phyloP scores from a whole-genome alignment of 2,329 filamentous ascomycete genomes.

The Epichloe bromicola region DNA sequence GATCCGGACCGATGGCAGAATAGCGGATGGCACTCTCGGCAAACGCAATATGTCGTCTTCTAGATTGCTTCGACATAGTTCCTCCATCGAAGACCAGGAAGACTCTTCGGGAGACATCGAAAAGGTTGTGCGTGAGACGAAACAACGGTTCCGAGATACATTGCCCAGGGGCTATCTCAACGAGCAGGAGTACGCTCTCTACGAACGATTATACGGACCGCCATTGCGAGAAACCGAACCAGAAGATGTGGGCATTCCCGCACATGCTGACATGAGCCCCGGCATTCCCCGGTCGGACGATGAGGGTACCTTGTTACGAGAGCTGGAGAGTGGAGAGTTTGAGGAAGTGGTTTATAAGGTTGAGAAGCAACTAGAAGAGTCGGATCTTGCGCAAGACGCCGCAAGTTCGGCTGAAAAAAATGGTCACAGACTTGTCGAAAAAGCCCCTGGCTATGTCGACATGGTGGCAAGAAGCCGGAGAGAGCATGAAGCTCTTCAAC shows the following conservation, averaged over 20 bases:
- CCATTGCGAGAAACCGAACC: slow-evolving; percentile 50
- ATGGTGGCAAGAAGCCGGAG: slow-evolving; percentile 38
- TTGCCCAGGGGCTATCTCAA: slow-evolving; percentile 60
- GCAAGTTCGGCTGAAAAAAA: slow-evolving; percentile 8
- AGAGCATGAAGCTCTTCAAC: slow-evolving; percentile 41
- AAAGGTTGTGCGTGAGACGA: slow-evolving; percentile 53
- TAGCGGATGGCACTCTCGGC: background rate
- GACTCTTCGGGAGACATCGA: slow-evolving; percentile 33
- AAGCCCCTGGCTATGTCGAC: slow-evolving; percentile 28
- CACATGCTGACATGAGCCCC: slow-evolving; percentile 22
- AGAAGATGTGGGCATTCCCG: slow-evolving; percentile 43
- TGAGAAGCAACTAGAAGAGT: slow-evolving; percentile 5
- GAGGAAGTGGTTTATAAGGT: slow-evolving; percentile 46
- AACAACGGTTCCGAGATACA: slow-evolving; percentile 63
- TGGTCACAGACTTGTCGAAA: slow-evolving; percentile 16
- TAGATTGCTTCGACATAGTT: slow-evolving; percentile 12
- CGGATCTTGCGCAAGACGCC: slow-evolving; percentile 4
- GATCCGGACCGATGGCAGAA: background rate
- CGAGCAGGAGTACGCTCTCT: slow-evolving; percentile 58
- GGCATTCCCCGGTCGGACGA: slow-evolving; percentile 11
- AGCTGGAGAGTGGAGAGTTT: slow-evolving; percentile 41
- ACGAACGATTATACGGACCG: slow-evolving; percentile 69
- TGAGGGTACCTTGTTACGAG: slow-evolving; percentile 37
- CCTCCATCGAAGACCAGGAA: background rate
- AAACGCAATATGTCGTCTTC: slow-evolving; percentile 18